Percentiles rank a stretch among this genome's conserved stretches.
Evolutionary conservation across 2,329 filamentous ascomycete genomes (phyloP).

Genomic region (Saccharata proteae): DNA sequence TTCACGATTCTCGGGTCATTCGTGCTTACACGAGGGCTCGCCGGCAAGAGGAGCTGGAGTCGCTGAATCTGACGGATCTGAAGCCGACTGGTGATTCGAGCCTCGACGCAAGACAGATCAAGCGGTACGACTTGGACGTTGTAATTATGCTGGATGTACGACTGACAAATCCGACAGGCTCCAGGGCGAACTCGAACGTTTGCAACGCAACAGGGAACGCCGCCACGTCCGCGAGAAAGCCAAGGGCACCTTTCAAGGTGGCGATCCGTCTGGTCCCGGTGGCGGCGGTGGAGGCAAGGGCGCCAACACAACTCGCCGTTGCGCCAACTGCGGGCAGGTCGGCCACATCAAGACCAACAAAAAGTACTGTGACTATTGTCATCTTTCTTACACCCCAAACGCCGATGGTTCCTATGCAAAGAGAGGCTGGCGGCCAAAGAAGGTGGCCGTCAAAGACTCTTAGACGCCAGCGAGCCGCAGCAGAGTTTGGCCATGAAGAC

Average conservation of each 20-base stretch:
- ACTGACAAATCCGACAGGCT: constrained; percentile 37
- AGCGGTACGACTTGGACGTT: constrained; percentile 27
- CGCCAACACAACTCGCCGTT: constrained; percentile 65
- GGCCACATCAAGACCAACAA: constrained; percentile 99
- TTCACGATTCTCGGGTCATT: constrained; percentile 78
- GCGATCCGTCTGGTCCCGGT: constrained; percentile 33
- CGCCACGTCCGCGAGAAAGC: constrained; percentile 82
- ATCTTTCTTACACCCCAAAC: constrained; percentile 1
- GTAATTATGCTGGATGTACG: constrained; percentile 12
- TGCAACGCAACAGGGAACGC: constrained; percentile 85
- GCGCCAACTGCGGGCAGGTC: constrained; percentile 91
- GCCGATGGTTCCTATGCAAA: too few species aligned
- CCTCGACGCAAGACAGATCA: constrained; percentile 48
- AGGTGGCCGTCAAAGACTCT: too few species aligned
- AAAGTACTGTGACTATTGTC: constrained; percentile 47
- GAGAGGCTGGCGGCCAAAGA: too few species aligned
- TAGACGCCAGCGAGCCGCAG: too few species aligned
- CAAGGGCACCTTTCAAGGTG: constrained; percentile 45
- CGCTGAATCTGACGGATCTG: constrained; percentile 52
- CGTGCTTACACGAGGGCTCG: constrained; percentile 75
- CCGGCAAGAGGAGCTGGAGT: constrained; percentile 56
- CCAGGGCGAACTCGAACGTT: constrained; percentile 63
- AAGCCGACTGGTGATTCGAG: constrained; percentile 56
- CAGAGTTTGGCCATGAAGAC: too few species aligned
- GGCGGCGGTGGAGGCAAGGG: constrained; percentile 29